Evolutionary conservation across 495 filamentous ascomycete genomes (phyloP), one percentile per base, ranked within the genome.

Genomic region (Pseudomonodictys pantanalensis): DNA sequence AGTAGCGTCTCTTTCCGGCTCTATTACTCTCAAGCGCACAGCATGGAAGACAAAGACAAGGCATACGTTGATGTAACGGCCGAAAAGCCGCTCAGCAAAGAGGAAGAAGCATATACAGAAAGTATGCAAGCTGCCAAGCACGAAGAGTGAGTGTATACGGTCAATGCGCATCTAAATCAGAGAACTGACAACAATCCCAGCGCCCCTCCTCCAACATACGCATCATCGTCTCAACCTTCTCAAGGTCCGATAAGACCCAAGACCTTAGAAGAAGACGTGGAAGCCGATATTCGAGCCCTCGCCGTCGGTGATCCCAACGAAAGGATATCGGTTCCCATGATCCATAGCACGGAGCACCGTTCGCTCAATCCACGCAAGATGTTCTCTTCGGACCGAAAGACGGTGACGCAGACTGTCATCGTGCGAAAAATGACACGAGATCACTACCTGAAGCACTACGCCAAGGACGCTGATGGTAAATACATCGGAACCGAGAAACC

Each of bases 371-470:
- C 5, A 3, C 3, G 35, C 23, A 46, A 24, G n/a, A 55, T 18
- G 23, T 62, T 20, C 22, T 39, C 20, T 32, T 53, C 3, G 39
- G 32, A 22, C 1, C 23, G 38, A 12, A 33, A 17, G 10, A 38
- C 39, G 32, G 39, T 58, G 1, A 32, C 44, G 0, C 58, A 58
- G 17, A 52, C 33, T 2, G 58, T 66, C 35, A 54, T 57, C 29
- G 64, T 51, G 46, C 64, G 64, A 2, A 62, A 66, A 42, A 66
- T 66, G 64, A 15, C 33, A 3, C 64, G 64, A 9, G 48, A 35
- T 2, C 46, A 60, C 28, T 66, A 62, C 46, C 46, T 52, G 17
- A 55, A 54, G 48, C 42, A 58, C 45, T 66, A 66, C 46, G 58
- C 64, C 25, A 62, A 58, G 41, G 64, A 66, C 25, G 23, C 23